Percentiles rank a stretch among this genome's conserved stretches.
These are phyloP conservation scores for Suillus subalutaceus DNA, from an alignment of 768 basidiomycete genomes.

Conservation along the genomic window DNA sequence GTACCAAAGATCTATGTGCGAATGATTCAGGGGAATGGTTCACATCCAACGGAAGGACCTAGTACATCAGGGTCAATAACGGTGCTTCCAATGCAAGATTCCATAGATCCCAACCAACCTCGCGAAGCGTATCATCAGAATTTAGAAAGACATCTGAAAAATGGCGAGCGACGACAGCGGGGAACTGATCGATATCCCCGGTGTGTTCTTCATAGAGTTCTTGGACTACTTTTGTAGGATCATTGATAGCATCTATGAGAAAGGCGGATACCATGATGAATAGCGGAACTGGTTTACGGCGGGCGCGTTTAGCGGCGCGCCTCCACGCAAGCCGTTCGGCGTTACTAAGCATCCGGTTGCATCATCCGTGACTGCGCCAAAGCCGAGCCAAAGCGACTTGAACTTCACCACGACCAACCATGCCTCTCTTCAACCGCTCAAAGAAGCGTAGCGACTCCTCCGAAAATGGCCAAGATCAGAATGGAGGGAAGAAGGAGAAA, in stretches of 20 bases:
- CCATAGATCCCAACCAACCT: slow-evolving; percentile 35
- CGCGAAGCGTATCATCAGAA: slow-evolving; percentile 41
- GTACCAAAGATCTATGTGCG: slow-evolving; percentile 59
- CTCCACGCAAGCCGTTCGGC: neutral
- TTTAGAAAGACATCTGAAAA: slow-evolving; percentile 48
- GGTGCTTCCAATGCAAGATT: neutral
- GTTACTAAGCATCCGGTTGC: slow-evolving; percentile 9
- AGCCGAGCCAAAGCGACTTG: slow-evolving; percentile 15
- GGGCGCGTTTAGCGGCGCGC: slow-evolving; percentile 10
- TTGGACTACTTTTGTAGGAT: slow-evolving; percentile 52
- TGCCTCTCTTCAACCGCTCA: slow-evolving; percentile 60
- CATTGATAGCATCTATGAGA: slow-evolving; percentile 49
- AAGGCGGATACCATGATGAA: slow-evolving; percentile 54
- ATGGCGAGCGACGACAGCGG: slow-evolving; percentile 45
- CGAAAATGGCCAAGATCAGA: slow-evolving; percentile 42
- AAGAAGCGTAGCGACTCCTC: slow-evolving; percentile 42
- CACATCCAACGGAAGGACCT: slow-evolving; percentile 64
- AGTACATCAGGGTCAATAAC: slow-evolving; percentile 3
- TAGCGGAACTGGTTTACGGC: neutral
- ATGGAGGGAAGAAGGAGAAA: slow-evolving; percentile 74
- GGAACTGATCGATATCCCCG: slow-evolving; percentile 37
- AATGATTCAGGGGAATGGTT: slow-evolving; percentile 51
- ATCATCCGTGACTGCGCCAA: slow-evolving; percentile 5
- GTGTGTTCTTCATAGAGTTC: slow-evolving; percentile 43
- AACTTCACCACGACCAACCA: slow-evolving; percentile 35